A percentile compares a stretch with the other conserved stretches of the same genome.
These are phyloP conservation scores for Pythium dissotocum DNA, from an alignment of 352 stramenopile genomes.

Conservation along the genomic window DNA sequence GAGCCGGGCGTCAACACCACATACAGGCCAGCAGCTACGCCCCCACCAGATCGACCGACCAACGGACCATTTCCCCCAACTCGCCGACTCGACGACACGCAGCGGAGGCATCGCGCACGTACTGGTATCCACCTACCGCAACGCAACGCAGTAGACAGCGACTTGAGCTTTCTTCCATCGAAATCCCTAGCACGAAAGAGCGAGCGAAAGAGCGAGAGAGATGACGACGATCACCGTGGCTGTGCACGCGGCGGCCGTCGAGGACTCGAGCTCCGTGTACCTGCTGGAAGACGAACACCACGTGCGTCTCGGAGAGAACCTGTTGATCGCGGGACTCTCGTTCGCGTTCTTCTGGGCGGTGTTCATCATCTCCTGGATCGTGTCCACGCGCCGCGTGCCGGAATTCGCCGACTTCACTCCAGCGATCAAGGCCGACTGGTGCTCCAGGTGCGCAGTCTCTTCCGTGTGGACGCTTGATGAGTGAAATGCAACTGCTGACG, in stretches of 20 bases:
- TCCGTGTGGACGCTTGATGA: background rate
- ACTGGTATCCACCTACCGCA: background rate
- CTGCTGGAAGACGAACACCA: conserved; percentile 58
- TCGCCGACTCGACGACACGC: background rate
- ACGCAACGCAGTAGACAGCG: background rate
- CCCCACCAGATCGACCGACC: background rate
- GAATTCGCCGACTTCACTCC: conserved; percentile 65
- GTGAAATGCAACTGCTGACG: background rate
- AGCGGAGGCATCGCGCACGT: background rate
- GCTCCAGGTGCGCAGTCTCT: conserved; percentile 49
- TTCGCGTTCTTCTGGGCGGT: conserved; percentile 74
- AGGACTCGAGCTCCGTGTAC: conserved; percentile 28
- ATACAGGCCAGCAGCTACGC: background rate
- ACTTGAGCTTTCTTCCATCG: background rate
- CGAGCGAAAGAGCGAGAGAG: no score
- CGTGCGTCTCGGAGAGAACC: conserved; percentile 66
- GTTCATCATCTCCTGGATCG: conserved; percentile 62
- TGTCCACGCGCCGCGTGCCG: conserved; percentile 51
- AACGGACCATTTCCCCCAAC: background rate
- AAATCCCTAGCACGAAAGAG: background rate
- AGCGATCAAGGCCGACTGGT: conserved; percentile 81
- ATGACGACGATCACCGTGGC: conserved; percentile 22
- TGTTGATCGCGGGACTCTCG: conserved; percentile 49
- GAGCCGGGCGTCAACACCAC: conserved; percentile 8
- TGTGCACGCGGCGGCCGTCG: conserved; percentile 12